Base-by-base conservation (phyloP, 140 eudicot genomes). In the Ambrosia hybrid region DNA sequence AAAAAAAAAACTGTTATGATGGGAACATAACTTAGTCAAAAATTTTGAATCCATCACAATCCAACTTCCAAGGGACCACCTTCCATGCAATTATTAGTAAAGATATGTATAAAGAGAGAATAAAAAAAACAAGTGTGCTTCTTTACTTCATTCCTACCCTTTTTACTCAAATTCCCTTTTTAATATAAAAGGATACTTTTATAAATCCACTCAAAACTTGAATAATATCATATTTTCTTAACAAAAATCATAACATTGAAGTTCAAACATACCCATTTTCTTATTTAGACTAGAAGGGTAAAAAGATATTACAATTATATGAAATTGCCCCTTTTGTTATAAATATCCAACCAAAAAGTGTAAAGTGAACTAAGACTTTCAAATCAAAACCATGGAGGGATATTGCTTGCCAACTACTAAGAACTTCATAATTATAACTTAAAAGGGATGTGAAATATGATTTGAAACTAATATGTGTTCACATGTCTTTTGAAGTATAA, bases 1-100 rank as follows among this genome's bases (percentile, higher is more conserved):
- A 38, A 5, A 49, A 7, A 33, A 10, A 59, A 60, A 60, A 61
- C 11, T 61, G 10, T 33, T 11, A 36, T 12, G 46, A n/a, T 33
- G 17, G 21, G 21, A 11, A 36, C 16, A 36, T 51, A 48, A 13
- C 33, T 4, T 12, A 46, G 55, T 53, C 33, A 58, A 17, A 59
- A 62, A 73, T 30, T 37, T 14, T 61, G 52, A 59, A 61, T 73
- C 78, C 48, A 38, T 21, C 52, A 49, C 64, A 46, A n/a, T 61
- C 43, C 36, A 13, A 61, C 21, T 61, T 73, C 69, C 39, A 51
- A 49, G 71, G 71, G 71, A 49, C 78, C 78, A 73, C 70, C n/a
- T 73, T 61, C 38, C 21, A 48, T 73, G 37, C 13, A 56, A 56
- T 34, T 15, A 6, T 52, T 36, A 51, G 21, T 13, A 46, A 15